Conservation (phyloP, 1,284 basidiomycete genomes). For the Veloporphyrellus conicus region DNA sequence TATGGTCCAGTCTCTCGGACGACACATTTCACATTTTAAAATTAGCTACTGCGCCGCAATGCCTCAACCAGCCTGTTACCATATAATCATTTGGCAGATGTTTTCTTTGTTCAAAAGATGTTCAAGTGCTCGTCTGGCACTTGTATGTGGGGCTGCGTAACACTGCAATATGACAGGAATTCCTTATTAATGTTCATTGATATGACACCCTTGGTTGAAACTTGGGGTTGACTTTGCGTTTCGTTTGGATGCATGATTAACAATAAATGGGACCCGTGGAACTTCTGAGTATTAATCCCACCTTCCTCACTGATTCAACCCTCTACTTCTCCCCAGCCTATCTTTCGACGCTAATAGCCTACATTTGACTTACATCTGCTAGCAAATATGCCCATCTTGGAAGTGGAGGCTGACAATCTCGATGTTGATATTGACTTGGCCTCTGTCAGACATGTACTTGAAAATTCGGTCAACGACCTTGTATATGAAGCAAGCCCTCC, state of each 20-base stretch:
- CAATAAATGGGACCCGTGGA: slow-evolving; percentile 20
- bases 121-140: too few relatives aligned
- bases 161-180: too few relatives aligned
- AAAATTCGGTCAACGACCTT: slow-evolving; percentile 11
- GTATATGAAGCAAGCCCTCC: slow-evolving; percentile 1
- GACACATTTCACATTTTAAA: too few relatives aligned
- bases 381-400: slow-evolving; percentile 17
- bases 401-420: slow-evolving; percentile 14
- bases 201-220: not conserved
- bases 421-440: slow-evolving; percentile 12
- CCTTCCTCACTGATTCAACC: not conserved
- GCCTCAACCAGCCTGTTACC: too few relatives aligned
- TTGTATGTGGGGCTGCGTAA: too few relatives aligned
- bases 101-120: too few relatives aligned
- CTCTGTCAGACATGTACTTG: slow-evolving; percentile 4
- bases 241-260: slow-evolving; percentile 15
- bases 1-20: too few relatives aligned
- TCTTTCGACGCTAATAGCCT: not conserved
- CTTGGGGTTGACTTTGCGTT: slow-evolving; percentile 21
- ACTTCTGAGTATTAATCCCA: slow-evolving; percentile 12
- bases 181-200: slow-evolving; percentile 23
- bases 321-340: not conserved
- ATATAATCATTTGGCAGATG: too few relatives aligned
- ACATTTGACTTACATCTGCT: not conserved
- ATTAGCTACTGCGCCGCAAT: too few relatives aligned